phyloP scores from a whole-genome alignment of 495 filamentous ascomycete species.

The Aeminium ludgeri region DNA sequence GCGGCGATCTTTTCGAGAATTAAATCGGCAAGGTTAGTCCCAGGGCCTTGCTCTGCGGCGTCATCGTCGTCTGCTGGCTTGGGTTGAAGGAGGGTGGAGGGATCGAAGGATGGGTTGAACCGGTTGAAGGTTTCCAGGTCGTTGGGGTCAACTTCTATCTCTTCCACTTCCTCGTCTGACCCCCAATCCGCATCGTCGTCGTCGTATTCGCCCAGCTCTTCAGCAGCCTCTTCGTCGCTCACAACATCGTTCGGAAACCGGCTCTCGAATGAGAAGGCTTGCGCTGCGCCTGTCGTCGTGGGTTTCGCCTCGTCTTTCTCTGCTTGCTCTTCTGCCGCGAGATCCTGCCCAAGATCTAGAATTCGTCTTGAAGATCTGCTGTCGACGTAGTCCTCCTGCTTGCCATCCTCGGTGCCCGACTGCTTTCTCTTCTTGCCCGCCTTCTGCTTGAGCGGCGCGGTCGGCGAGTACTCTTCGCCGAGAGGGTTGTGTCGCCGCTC shows the following conservation, averaged over 20 bases:
- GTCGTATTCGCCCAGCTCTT: conserved; percentile 27
- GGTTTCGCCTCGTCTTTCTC: conserved; percentile 28
- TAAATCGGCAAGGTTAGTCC: conserved; percentile 75
- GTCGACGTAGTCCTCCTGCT: conserved; percentile 59
- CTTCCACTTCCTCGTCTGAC: conserved; percentile 45
- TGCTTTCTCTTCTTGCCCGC: conserved; percentile 22
- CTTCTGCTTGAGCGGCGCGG: conserved; percentile 24
- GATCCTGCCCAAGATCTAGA: conserved; percentile 64
- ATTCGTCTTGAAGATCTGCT: conserved; percentile 77
- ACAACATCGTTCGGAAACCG: conserved; percentile 34
- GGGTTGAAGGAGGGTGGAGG: conserved; percentile 24
- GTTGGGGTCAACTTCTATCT: conserved; percentile 60
- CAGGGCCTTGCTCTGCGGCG: conserved; percentile 32
- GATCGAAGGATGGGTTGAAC: conserved; percentile 50
- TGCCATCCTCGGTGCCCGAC: conserved; percentile 31
- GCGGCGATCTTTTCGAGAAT: conserved; percentile 88
- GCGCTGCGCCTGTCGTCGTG: conserved; percentile 26
- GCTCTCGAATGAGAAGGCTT: conserved; percentile 49
- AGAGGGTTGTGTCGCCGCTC: conserved; percentile 26
- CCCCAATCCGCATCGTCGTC: conserved; percentile 42
- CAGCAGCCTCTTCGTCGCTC: conserved; percentile 24
- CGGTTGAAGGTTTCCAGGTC: conserved; percentile 82
- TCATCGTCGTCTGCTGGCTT: conserved; percentile 24
- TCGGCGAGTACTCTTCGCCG: conserved; percentile 26
- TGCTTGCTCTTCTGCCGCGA: conserved; percentile 57